Evolutionary conservation across 1,284 basidiomycete species (phyloP).

Genomic region (Irpex rosettiformis): DNA sequence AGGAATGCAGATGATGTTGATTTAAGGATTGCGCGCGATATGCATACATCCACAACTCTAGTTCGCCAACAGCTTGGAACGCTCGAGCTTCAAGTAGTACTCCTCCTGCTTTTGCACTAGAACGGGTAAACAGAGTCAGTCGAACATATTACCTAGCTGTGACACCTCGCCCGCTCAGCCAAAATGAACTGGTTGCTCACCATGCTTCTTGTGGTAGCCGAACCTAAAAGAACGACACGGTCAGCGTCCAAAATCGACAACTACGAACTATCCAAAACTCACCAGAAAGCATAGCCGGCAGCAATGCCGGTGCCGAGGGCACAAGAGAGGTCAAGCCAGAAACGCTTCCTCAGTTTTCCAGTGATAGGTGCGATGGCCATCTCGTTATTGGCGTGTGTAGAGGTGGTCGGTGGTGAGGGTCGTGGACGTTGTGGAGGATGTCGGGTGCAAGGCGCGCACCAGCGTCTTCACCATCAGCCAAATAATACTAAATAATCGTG

Average conservation of each 20-base stretch:
- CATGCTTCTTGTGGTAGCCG: slow-evolving; percentile 66
- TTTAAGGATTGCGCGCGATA: not conserved
- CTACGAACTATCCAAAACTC: slow-evolving; percentile 28
- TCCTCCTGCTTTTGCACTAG: slow-evolving; percentile 77
- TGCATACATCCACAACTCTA: slow-evolving; percentile 13
- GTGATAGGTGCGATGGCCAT: slow-evolving; percentile 87
- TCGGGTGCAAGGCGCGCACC: slow-evolving; percentile 10
- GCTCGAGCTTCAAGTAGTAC: slow-evolving; percentile 81
- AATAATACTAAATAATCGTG: slow-evolving; percentile 25
- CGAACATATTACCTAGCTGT: not conserved
- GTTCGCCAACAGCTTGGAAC: slow-evolving; percentile 31
- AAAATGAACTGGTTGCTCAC: slow-evolving; percentile 42
- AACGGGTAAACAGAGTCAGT: not conserved
- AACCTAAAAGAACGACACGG: slow-evolving; percentile 53
- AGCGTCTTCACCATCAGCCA: slow-evolving; percentile 17
- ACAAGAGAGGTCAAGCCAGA: slow-evolving; percentile 76
- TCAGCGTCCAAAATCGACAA: slow-evolving; percentile 14
- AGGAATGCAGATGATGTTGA: not conserved
- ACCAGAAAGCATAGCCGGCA: slow-evolving; percentile 79
- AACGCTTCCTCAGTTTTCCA: slow-evolving; percentile 84
- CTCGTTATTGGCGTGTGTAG: not conserved
- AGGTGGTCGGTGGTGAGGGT: slow-evolving; percentile 4
- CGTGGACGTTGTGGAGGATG: slow-evolving; percentile 7
- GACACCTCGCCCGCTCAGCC: not conserved
- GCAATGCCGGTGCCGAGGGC: slow-evolving; percentile 71